A percentile compares a stretch with the other conserved stretches of the same genome.
phyloP scores from a whole-genome alignment of 192 early-diverging fungal genomes.

The Podila horticola region DNA sequence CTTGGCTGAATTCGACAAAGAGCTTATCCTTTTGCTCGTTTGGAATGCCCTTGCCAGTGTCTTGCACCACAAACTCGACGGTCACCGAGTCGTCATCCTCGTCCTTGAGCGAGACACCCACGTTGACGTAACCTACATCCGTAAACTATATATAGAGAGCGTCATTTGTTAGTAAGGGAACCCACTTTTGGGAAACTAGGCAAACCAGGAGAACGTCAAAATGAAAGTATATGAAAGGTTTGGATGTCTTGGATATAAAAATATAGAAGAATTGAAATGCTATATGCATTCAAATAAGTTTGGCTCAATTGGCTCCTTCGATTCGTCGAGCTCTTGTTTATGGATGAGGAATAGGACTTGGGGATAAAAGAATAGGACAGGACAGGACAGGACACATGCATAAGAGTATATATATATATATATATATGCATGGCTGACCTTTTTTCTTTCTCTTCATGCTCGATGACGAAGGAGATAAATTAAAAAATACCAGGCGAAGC shows the following conservation, averaged over 20 bases:
- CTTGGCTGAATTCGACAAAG: slow-evolving; percentile 47
- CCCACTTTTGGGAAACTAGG: background rate
- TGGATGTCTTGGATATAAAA: background rate
- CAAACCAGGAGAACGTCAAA: background rate
- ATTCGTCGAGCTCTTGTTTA: too few species aligned
- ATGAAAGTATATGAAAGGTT: background rate
- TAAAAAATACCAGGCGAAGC: background rate
- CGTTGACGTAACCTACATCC: slow-evolving; percentile 45
- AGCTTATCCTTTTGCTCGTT: slow-evolving; percentile 52
- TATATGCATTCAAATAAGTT: background rate
- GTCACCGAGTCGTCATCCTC: slow-evolving; percentile 51
- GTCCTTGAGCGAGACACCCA: slow-evolving; percentile 49
- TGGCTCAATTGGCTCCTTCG: too few species aligned
- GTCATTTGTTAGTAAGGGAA: too few species aligned
- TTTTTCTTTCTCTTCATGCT: background rate
- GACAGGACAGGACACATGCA: too few species aligned
- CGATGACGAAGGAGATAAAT: background rate
- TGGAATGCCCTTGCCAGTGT: slow-evolving; percentile 45
- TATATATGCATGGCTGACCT: too few species aligned
- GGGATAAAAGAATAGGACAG: too few species aligned
- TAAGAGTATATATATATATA: too few species aligned
- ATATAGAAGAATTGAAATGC: background rate
- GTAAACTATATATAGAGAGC: slow-evolving; percentile 23
- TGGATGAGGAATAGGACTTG: too few species aligned
- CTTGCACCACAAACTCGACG: slow-evolving; percentile 50